Percentiles rank a stretch among this genome's conserved stretches.
These are phyloP conservation scores for Penstemon newberryi DNA, from an alignment of 257 asterid genomes.

Conservation along the genomic window DNA sequence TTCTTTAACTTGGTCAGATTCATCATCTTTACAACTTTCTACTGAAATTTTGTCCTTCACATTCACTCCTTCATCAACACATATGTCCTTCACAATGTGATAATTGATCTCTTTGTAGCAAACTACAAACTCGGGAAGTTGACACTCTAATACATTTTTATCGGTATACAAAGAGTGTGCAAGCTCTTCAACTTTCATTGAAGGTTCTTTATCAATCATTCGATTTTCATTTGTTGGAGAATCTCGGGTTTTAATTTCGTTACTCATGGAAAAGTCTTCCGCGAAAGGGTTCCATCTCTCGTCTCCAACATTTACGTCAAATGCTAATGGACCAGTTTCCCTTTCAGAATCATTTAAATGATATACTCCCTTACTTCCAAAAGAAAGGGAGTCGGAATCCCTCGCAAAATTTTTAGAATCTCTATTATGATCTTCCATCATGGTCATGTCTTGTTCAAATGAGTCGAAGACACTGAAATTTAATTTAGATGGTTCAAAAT, in stretches of 20 bases:
- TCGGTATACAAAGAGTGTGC: slow-evolving; percentile 25
- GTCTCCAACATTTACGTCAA: slow-evolving; percentile 26
- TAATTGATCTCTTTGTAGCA: slow-evolving; percentile 52
- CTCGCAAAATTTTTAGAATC: slow-evolving; percentile 35
- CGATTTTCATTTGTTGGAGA: slow-evolving; percentile 31
- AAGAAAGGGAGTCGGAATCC: slow-evolving; percentile 34
- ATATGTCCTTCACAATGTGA: slow-evolving; percentile 61
- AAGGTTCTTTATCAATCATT: slow-evolving; percentile 25
- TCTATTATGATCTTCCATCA: slow-evolving; percentile 49
- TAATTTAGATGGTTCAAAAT: slow-evolving; percentile 31
- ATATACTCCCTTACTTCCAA: slow-evolving; percentile 29
- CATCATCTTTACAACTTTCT: slow-evolving; percentile 33
- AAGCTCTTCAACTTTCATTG: slow-evolving; percentile 28
- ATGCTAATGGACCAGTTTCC: slow-evolving; percentile 20
- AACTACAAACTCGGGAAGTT: slow-evolving; percentile 41
- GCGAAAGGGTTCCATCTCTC: slow-evolving; percentile 34
- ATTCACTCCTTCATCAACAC: slow-evolving; percentile 59
- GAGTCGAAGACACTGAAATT: slow-evolving; percentile 42
- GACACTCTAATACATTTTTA: slow-evolving; percentile 40
- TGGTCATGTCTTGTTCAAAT: slow-evolving; percentile 42
- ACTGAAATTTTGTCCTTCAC: slow-evolving; percentile 34
- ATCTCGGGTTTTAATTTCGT: slow-evolving; percentile 27
- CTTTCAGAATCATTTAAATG: slow-evolving; percentile 30
- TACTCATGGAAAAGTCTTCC: slow-evolving; percentile 34
- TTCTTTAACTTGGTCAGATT: slow-evolving; percentile 9